Conservation (phyloP, 2,329 filamentous ascomycete genomes). For the Trichoderma atrobrunneum region DNA sequence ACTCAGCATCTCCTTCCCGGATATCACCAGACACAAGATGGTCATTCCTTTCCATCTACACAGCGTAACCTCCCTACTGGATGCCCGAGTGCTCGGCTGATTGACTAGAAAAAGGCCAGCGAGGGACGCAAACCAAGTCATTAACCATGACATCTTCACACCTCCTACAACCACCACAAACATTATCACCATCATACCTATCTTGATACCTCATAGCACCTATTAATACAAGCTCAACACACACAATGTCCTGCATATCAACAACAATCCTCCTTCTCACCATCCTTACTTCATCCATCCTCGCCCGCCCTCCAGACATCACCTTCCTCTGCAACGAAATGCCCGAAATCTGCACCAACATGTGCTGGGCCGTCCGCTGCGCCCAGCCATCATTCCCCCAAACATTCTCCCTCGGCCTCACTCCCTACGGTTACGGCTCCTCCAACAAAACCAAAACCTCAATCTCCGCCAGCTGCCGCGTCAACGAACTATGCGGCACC, state of each 20-base stretch:
- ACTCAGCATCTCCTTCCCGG: background rate
- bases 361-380: slow-evolving; percentile 27
- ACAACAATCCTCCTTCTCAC: background rate
- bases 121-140: background rate
- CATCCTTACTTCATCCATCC: background rate
- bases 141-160: background rate
- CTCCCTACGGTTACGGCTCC: slow-evolving; percentile 3
- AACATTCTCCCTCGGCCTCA: slow-evolving; percentile 18
- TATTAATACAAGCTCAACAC: background rate
- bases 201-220: background rate
- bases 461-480: slow-evolving; percentile 18
- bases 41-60: background rate
- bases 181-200: background rate
- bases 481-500: slow-evolving; percentile 21
- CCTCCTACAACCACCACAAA: background rate
- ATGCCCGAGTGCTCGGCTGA: background rate
- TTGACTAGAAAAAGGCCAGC: background rate
- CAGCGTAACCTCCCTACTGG: background rate
- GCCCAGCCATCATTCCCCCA: slow-evolving; percentile 22
- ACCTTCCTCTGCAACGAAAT: slow-evolving; percentile 24
- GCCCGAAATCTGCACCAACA: slow-evolving; percentile 26
- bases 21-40: slow-evolving; percentile 2
- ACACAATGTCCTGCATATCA: slow-evolving; percentile 2
- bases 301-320: slow-evolving; percentile 23
- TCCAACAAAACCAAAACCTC: slow-evolving; percentile 3